Evolutionary conservation across 371 early-diverging fungal species (phyloP), one percentile per base, ranked within the genome.

Genomic region (Cokeromyces recurvatus): DNA sequence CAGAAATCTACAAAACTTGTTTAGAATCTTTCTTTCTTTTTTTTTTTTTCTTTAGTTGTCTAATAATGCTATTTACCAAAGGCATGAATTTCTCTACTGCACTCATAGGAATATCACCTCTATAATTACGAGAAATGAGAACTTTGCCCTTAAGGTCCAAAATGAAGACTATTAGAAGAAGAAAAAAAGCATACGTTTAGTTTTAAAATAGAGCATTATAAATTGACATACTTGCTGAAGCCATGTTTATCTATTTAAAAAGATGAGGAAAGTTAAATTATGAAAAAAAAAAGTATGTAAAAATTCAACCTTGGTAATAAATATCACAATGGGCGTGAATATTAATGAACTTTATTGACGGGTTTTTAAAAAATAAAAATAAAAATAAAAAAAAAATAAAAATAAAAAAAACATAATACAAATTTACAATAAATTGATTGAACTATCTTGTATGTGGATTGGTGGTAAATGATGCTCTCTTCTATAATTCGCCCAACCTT

Each of bases 1-100:
- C 93, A 25, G 91, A 77, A 20, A 57, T 36, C 57, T 51, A 24
- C 49, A 66, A 55, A 38, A 11, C n/a, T n/a, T n/a, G n/a, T n/a
- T n/a, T n/a, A n/a, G n/a, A n/a, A n/a, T n/a, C n/a, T n/a, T n/a
- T n/a, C n/a, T n/a, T n/a, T n/a, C n/a, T n/a, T n/a, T n/a, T n/a
- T n/a, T n/a, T n/a, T n/a, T n/a, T n/a, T n/a, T n/a, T n/a, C n/a
- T n/a, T n/a, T n/a, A n/a, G n/a, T n/a, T n/a, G n/a, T n/a, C n/a
- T n/a, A n/a, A n/a, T n/a, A n/a, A n/a, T n/a, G n/a, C n/a, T n/a
- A 4, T 23, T 59, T 68, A 96, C 79, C 62, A 98, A 66, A 19
- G 95, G 92, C 94, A 98, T 91, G 66, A 98, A 98, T 73, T 92
- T 91, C 40, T 98, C 98, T 45, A 94, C 88, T 22, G 93, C 89